Base-by-base conservation (phyloP, 192 early-diverging fungal species). In the Backusella westeae region DNA sequence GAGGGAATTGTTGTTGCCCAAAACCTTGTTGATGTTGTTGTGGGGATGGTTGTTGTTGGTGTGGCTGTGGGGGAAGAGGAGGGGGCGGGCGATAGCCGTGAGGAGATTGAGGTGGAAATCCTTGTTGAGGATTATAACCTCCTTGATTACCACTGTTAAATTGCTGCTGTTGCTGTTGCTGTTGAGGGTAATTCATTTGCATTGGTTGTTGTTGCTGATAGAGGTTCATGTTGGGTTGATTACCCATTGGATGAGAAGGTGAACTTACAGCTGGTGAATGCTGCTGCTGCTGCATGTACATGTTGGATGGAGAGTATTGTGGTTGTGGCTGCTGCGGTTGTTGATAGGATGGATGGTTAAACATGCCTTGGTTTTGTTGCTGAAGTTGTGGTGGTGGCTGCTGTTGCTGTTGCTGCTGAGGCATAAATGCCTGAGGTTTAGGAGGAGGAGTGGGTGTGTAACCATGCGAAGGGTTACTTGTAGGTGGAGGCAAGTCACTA, bases 401-500 rank as follows among this genome's bases (percentile, higher is more conserved):
- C 7, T n/a, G 53, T 53, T n/a, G 49, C 38, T 53, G 56, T 14
- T 63, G 56, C 1, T 59, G 56, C 12, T 63, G 56, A 63, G 56
- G 26, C 56, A 63, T 63, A 63, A 63, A 46, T 42, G 69, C 69
- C 26, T 44, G 41, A 17, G 69, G 69, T 29, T 71, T 71, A 29
- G 69, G 69, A 26, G 69, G 69, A 71, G 69, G 69, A 34, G 69
- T 38, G 44, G 69, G 69, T 6, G 69, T 71, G 7, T 46, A 71
- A 32, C 69, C 69, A 34, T 29, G 26, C 15, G 71, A 68, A 15
- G 69, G 82, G 15, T 34, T 65, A 34, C 32, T 68, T 1, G 53
- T 63, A 65, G 34, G 83, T 63, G 52, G 69, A 17, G 76, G 71
- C 8, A 69, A 67, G 34, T 78, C 65, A 75, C 17, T 63, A n/a